Conservation (phyloP, 768 basidiomycete species). For the Pulveroboletus frians region DNA sequence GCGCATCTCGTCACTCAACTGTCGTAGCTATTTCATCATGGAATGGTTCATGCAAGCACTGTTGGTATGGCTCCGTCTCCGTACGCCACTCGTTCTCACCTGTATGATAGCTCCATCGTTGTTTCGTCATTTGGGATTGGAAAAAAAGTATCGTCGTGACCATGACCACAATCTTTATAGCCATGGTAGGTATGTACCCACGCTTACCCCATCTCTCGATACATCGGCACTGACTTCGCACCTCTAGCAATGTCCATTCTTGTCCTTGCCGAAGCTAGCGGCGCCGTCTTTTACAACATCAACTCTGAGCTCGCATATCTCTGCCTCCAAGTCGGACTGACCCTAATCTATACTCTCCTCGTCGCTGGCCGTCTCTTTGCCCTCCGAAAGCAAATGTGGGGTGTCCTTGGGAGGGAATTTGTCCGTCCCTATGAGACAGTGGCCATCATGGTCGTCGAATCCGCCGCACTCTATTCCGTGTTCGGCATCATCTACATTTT, state of each 20-base stretch:
- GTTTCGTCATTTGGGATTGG: slow-evolving; percentile 15
- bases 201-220: neutral
- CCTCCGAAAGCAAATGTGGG: slow-evolving; percentile 14
- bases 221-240: neutral
- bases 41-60: slow-evolving; percentile 29
- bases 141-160: slow-evolving; percentile 9
- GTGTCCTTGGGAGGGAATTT: slow-evolving; percentile 13
- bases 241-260: slow-evolving; percentile 15
- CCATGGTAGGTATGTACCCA: slow-evolving; percentile 12
- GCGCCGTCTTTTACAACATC: slow-evolving; percentile 16
- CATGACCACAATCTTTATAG: slow-evolving; percentile 12
- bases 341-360: slow-evolving; percentile 28
- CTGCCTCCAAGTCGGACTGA: slow-evolving; percentile 27
- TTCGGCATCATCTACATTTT: slow-evolving; percentile 31
- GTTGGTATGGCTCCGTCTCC: slow-evolving; percentile 5
- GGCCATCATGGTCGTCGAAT: slow-evolving; percentile 33
- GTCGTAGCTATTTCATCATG: slow-evolving; percentile 22
- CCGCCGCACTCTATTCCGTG: slow-evolving; percentile 27
- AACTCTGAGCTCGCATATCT: slow-evolving; percentile 25
- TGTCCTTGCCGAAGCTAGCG: slow-evolving; percentile 9
- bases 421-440: slow-evolving; percentile 25
- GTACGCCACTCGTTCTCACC: neutral
- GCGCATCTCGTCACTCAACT: neutral
- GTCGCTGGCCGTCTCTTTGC: slow-evolving; percentile 27
- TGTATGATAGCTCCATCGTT: slow-evolving; percentile 13